Conservation (phyloP, 768 basidiomycete genomes). For the Pleurotus giganteus region DNA sequence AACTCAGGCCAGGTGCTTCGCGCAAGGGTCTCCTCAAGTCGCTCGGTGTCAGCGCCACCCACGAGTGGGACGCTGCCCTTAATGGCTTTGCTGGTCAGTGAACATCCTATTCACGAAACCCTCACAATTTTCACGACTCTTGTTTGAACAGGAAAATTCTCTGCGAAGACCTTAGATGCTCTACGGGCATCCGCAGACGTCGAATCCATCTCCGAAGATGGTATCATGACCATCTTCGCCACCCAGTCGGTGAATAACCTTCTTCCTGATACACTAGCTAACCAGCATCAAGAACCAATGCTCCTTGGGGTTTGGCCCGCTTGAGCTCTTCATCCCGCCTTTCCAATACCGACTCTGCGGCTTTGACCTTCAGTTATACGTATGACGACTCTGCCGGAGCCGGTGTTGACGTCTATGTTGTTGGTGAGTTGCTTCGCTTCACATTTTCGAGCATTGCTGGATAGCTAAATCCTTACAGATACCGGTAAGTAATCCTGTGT, state of each 20-base stretch:
- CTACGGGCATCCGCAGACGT: slow-evolving; percentile 25
- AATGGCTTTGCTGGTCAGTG: slow-evolving; percentile 24
- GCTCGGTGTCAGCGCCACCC: slow-evolving; percentile 4
- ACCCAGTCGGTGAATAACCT: neutral
- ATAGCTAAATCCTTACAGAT: slow-evolving; percentile 16
- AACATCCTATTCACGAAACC: neutral
- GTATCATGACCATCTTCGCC: slow-evolving; percentile 21
- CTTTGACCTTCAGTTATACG: slow-evolving; percentile 23
- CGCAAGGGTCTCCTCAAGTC: slow-evolving; percentile 8
- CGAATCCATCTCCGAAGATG: slow-evolving; percentile 28
- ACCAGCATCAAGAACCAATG: slow-evolving; percentile 20
- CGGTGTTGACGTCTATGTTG: slow-evolving; percentile 34
- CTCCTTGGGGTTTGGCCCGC: slow-evolving; percentile 31
- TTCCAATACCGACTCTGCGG: slow-evolving; percentile 9
- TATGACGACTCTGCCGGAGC: slow-evolving; percentile 29
- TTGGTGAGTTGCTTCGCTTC: slow-evolving; percentile 29
- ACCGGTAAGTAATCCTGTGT: slow-evolving; percentile 16
- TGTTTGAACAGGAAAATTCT: slow-evolving; percentile 15
- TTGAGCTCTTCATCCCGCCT: slow-evolving; percentile 20
- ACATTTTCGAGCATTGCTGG: neutral
- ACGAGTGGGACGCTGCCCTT: slow-evolving; percentile 15
- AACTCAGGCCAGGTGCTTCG: slow-evolving; percentile 18
- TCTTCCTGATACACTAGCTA: neutral
- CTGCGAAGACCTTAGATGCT: slow-evolving; percentile 20
- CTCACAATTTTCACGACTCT: neutral